phyloP scores from a whole-genome alignment of 768 basidiomycete genomes.

The Leccinum subgranulosum region DNA sequence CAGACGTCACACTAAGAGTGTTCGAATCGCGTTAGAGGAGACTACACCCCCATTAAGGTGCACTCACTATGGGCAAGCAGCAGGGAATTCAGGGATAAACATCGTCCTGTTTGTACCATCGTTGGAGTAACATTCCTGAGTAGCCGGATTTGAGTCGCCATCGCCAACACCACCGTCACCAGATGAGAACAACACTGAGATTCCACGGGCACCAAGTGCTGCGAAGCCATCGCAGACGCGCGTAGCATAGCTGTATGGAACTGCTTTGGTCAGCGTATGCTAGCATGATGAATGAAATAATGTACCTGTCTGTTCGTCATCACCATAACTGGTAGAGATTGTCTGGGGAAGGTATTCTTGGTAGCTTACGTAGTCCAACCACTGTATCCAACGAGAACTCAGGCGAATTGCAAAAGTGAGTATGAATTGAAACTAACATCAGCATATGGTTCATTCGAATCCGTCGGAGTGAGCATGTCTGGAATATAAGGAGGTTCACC shows the following conservation, averaged over 20 bases:
- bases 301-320: conserved; percentile 68
- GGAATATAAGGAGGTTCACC: conserved; percentile 60
- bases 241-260: conserved; percentile 54
- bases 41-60: no score
- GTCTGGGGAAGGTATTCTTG: conserved; percentile 49
- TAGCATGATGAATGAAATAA: neutral
- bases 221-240: conserved; percentile 62
- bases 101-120: conserved; percentile 49
- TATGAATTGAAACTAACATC: conserved; percentile 30
- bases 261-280: conserved; percentile 27
- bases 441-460: conserved; percentile 51
- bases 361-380: conserved; percentile 57
- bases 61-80: conserved; percentile 53
- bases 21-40: neutral
- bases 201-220: conserved; percentile 63
- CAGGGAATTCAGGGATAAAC: conserved; percentile 63
- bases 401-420: neutral
- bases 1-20: conserved; percentile 58
- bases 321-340: conserved; percentile 73
- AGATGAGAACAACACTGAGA: conserved; percentile 61
- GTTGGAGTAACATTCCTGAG: conserved; percentile 55
- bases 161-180: conserved; percentile 76
- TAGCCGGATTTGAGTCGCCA: conserved; percentile 48
- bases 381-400: conserved; percentile 34
- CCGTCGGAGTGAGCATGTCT: conserved; percentile 37